Evolutionary conservation across 345 rosid genomes (phyloP).

Genomic region (Pugionium cornutum): DNA sequence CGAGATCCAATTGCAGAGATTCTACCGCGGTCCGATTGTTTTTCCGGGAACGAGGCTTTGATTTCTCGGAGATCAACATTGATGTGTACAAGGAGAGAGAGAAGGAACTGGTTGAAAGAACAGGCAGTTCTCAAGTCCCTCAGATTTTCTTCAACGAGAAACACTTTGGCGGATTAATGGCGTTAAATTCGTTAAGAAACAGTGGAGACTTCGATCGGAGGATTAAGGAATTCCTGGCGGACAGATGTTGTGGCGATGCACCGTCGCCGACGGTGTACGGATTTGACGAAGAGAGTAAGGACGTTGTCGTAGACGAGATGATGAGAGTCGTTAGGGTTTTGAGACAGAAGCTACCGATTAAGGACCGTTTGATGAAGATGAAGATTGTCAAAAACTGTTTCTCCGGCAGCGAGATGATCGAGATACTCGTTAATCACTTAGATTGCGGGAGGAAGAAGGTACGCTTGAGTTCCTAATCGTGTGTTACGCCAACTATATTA

Average conservation of each 20-base stretch:
- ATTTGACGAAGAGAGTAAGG: conserved; percentile 61
- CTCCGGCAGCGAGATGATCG: conserved; percentile 73
- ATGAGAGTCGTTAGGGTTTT: conserved; percentile 51
- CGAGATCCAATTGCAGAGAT: conserved; percentile 81
- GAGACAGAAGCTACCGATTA: conserved; percentile 71
- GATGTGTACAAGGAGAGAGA: conserved; percentile 67
- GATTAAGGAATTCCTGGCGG: conserved; percentile 54
- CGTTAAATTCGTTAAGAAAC: conserved; percentile 75
- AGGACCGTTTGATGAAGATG: conserved; percentile 87
- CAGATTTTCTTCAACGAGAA: conserved; percentile 85
- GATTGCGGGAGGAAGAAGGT: conserved; percentile 83
- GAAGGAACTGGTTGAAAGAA: conserved; percentile 60
- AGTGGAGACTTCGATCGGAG: conserved; percentile 60
- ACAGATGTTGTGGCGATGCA: conserved; percentile 56
- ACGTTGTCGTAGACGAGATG: conserved; percentile 50
- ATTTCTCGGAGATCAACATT: conserved; percentile 77
- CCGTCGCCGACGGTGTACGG: conserved; percentile 67
- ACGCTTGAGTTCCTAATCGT: conserved; percentile 18
- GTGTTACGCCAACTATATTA: conserved; percentile 20
- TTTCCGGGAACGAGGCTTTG: conserved; percentile 54
- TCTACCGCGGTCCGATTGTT: conserved; percentile 74
- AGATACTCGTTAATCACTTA: conserved; percentile 60
- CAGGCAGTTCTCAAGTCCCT: conserved; percentile 71
- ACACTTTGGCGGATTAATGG: conserved; percentile 75
- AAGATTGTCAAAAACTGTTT: conserved; percentile 86